A percentile compares a stretch with the other conserved stretches of the same genome.
Conservation (phyloP, 495 filamentous ascomycete genomes). For the Neurospora sp. region DNA sequence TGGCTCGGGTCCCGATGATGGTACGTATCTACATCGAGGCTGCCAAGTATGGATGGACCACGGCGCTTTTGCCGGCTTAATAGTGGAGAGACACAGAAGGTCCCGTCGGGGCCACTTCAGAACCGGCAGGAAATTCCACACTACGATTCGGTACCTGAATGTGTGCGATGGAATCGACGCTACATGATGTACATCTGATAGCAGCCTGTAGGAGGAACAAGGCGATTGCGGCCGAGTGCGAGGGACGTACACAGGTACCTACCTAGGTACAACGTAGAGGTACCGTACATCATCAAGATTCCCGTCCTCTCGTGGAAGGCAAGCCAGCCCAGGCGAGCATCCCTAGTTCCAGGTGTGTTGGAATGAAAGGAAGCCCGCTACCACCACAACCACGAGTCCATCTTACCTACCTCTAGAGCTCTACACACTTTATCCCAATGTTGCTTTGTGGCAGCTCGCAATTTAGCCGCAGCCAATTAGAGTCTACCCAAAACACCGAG, state of each 20-base stretch:
- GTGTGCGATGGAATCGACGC: not conserved
- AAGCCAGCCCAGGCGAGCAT: not conserved
- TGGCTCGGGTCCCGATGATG: not conserved
- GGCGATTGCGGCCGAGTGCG: not conserved
- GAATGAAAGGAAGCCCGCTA: not conserved
- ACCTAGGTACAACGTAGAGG: not conserved
- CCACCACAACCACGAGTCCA: not conserved
- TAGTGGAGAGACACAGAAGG: constrained; percentile 35
- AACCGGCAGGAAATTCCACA: not conserved
- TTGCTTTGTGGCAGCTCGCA: constrained; percentile 16
- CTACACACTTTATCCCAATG: constrained; percentile 7
- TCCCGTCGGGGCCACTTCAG: not conserved
- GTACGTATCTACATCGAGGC: not conserved
- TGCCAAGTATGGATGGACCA: constrained; percentile 15
- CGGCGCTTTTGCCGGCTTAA: constrained; percentile 47
- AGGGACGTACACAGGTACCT: not conserved
- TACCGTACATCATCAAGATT: not conserved
- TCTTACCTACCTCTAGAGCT: not conserved
- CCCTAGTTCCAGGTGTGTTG: too few relatives aligned
- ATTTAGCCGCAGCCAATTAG: constrained; percentile 32
- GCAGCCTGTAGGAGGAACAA: not conserved
- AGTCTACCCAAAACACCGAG: constrained; percentile 18
- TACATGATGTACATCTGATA: not conserved
- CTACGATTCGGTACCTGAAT: not conserved
- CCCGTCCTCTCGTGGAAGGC: not conserved